Percentiles rank a stretch among this genome's conserved stretches.
These are phyloP conservation scores for Austroboletus novae-zelandiae DNA, from an alignment of 1,284 basidiomycete genomes.

Conservation along the genomic window DNA sequence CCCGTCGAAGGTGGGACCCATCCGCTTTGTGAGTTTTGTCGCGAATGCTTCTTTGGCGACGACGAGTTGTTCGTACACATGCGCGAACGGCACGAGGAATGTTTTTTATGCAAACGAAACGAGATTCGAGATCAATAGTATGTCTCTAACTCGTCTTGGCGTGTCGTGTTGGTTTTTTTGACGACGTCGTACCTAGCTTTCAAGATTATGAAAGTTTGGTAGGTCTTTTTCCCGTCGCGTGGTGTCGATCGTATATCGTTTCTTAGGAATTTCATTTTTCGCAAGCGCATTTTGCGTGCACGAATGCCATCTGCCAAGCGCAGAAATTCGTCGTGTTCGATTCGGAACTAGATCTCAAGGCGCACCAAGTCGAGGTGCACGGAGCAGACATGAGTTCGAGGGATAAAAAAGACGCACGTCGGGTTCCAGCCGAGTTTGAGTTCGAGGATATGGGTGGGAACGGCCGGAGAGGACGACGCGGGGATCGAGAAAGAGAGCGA, in stretches of 20 bases:
- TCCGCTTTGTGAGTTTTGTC: constrained; percentile 89
- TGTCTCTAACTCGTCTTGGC: constrained; percentile 32
- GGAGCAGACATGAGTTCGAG: constrained; percentile 76
- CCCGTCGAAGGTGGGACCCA: constrained; percentile 70
- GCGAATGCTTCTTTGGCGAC: constrained; percentile 84
- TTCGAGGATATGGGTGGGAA: constrained; percentile 59
- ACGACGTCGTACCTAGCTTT: constrained; percentile 52
- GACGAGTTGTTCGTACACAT: constrained; percentile 96
- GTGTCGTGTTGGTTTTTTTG: not conserved
- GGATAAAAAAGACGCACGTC: constrained; percentile 76
- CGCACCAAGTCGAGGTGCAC: constrained; percentile 88
- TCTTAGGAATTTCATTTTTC: constrained; percentile 69
- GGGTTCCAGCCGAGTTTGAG: constrained; percentile 79
- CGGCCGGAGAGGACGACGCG: constrained; percentile 41
- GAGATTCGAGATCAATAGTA: constrained; percentile 85
- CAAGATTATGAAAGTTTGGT: constrained; percentile 74
- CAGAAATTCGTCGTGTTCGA: constrained; percentile 96
- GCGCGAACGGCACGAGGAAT: constrained; percentile 94
- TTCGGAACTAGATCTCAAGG: constrained; percentile 85
- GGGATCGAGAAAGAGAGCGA: constrained; percentile 45
- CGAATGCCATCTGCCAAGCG: constrained; percentile 70
- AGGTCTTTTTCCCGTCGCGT: constrained; percentile 28
- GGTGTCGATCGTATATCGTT: too few species aligned
- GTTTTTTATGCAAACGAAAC: constrained; percentile 87
- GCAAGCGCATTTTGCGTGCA: constrained; percentile 76